Percentiles rank a stretch among this genome's conserved stretches.
These are phyloP conservation scores for Halophytophthora batemanensis DNA, from an alignment of 352 stramenopile genomes.

Conservation along the genomic window DNA sequence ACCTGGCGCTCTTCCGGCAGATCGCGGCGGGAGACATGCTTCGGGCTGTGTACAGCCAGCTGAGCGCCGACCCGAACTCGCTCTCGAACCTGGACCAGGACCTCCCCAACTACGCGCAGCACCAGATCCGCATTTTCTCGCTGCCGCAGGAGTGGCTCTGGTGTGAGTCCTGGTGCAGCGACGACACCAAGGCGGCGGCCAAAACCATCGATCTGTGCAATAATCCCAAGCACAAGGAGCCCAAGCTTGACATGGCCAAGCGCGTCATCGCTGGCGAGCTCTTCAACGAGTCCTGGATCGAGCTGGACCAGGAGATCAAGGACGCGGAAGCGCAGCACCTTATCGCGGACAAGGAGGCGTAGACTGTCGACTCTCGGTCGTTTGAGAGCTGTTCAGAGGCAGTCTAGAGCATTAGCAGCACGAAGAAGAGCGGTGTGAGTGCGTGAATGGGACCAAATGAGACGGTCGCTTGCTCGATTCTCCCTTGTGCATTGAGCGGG, in stretches of 20 bases:
- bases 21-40: constrained; percentile 96
- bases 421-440: too few relatives aligned
- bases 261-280: constrained; percentile 96
- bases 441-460: too few relatives aligned
- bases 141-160: constrained; percentile 99
- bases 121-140: constrained; percentile 96
- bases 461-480: too few relatives aligned
- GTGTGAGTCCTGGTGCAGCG: constrained; percentile 99
- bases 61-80: constrained; percentile 98
- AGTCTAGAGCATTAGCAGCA: too few relatives aligned
- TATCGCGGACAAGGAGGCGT: constrained; percentile 4
- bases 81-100: constrained; percentile 99
- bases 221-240: constrained; percentile 99
- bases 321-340: constrained; percentile 41
- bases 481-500: too few relatives aligned
- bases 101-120: constrained; percentile 97
- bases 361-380: too few relatives aligned
- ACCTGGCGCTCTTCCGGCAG: constrained; percentile 94
- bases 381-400: too few relatives aligned
- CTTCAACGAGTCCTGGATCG: constrained; percentile 98
- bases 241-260: constrained; percentile 99
- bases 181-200: constrained; percentile 94
- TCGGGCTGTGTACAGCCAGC: constrained; percentile 94
- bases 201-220: constrained; percentile 99
- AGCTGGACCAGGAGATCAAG: constrained; percentile 97